Conservation (phyloP, 2,329 filamentous ascomycete species). For the Botrytis pseudocinerea region DNA sequence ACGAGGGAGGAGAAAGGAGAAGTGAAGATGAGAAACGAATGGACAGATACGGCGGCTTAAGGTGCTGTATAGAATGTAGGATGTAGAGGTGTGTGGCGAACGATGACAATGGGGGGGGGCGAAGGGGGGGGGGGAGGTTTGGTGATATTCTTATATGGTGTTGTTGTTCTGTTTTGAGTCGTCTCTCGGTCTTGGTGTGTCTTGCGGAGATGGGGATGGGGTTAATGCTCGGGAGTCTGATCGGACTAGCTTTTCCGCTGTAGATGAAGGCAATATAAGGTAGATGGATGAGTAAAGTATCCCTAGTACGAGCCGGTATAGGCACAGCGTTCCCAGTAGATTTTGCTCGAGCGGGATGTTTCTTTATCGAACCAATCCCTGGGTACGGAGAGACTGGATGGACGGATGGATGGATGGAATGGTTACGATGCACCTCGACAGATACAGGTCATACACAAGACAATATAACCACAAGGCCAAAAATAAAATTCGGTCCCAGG, state of each 20-base stretch:
- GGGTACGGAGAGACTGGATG: not conserved
- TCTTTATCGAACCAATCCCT: not conserved
- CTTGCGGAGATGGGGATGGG: not conserved
- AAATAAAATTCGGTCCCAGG: not conserved
- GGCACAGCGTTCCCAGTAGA: not conserved
- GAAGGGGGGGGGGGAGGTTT: not conserved
- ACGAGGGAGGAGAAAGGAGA: not conserved
- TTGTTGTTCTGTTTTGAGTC: slow-evolving; percentile 19
- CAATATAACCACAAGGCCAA: not conserved
- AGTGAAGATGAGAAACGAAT: not conserved
- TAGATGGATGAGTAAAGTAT: not conserved
- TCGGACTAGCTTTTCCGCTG: not conserved
- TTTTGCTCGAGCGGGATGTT: not conserved
- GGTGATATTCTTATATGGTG: slow-evolving; percentile 11
- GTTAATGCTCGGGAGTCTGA: slow-evolving; percentile 6
- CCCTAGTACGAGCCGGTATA: not conserved
- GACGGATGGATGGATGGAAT: too few species aligned
- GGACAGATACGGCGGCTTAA: not conserved
- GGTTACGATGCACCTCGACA: not conserved
- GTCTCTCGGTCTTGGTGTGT: not conserved
- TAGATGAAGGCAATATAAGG: not conserved
- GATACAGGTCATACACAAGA: too few species aligned
- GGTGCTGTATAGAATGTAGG: not conserved
- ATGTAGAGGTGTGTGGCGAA: not conserved
- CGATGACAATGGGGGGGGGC: not conserved